A percentile compares a stretch with the other conserved stretches of the same genome.
Conservation (phyloP, 352 stramenopile species). For the Phytophthora colocasiae region DNA sequence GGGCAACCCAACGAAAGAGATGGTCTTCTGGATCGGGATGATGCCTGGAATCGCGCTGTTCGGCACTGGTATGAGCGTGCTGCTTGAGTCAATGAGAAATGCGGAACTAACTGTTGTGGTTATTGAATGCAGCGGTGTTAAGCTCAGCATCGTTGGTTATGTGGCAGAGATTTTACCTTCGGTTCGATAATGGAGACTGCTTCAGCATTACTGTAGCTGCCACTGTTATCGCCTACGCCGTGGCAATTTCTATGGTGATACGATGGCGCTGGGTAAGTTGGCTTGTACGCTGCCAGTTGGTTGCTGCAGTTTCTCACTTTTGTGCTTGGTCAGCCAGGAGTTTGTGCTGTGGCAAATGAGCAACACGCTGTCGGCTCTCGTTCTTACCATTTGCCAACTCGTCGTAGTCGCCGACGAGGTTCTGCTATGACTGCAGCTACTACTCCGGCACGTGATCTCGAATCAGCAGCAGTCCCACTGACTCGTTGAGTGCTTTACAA, state of each 20-base stretch:
- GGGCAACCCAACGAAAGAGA: conserved; percentile 60
- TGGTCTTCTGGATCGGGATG: conserved; percentile 66
- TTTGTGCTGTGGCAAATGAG: conserved; percentile 80
- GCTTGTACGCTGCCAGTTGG: neutral
- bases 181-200: conserved; percentile 79
- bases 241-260: conserved; percentile 77
- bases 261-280: conserved; percentile 74
- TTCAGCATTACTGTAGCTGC: conserved; percentile 71
- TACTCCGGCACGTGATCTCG: conserved; percentile 27
- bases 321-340: conserved; percentile 57
- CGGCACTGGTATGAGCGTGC: conserved; percentile 34
- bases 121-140: conserved; percentile 44
- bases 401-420: conserved; percentile 28
- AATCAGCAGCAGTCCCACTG: conserved; percentile 29
- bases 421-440: conserved; percentile 25
- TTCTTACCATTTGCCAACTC: conserved; percentile 31
- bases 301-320: conserved; percentile 8
- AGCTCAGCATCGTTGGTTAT: conserved; percentile 50
- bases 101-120: conserved; percentile 10
- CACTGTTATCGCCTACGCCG: conserved; percentile 70
- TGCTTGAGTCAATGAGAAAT: neutral
- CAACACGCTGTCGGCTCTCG: conserved; percentile 52
- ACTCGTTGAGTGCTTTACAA: conserved; percentile 28
- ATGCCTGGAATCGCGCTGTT: conserved; percentile 65
- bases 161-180: conserved; percentile 63